These are phyloP conservation scores for Chlorella sp. DNA, from an alignment of 139 green algal species.

Conservation along the genomic window DNA sequence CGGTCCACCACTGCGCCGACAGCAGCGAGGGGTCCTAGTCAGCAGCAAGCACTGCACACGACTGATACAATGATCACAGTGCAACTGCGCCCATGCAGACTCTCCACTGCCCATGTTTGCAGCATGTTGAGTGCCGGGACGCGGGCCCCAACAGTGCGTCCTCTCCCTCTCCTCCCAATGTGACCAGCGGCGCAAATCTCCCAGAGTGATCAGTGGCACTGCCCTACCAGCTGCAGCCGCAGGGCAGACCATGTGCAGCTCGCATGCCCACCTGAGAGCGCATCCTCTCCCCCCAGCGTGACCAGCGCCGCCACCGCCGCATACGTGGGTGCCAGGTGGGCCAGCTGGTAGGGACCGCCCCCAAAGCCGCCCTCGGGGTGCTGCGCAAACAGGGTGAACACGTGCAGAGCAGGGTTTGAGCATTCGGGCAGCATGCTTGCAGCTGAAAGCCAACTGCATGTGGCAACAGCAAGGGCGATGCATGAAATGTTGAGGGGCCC, in stretches of 20 bases:
- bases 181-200: no score
- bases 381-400: conserved; percentile 45
- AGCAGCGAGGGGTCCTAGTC: no score
- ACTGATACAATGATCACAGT: not conserved
- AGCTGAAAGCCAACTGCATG: no score
- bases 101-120: no score
- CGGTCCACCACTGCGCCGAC: conserved; percentile 52
- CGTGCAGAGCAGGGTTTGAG: not conserved
- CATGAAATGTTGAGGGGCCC: not conserved
- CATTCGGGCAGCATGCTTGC: no score
- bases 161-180: no score
- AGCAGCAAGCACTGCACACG: no score
- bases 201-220: not conserved
- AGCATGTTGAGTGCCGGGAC: no score
- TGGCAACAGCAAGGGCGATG: no score
- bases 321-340: conserved; percentile 96
- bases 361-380: conserved; percentile 84
- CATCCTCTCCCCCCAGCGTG: conserved; percentile 77
- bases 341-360: conserved; percentile 87
- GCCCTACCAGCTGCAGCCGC: not conserved
- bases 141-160: no score
- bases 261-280: conserved; percentile 44
- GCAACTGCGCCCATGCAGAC: no score
- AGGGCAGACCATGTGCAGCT: not conserved
- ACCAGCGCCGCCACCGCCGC: conserved; percentile 83